phyloP scores from a whole-genome alignment of 106 monocot species.

The Iris macrosiphon region DNA sequence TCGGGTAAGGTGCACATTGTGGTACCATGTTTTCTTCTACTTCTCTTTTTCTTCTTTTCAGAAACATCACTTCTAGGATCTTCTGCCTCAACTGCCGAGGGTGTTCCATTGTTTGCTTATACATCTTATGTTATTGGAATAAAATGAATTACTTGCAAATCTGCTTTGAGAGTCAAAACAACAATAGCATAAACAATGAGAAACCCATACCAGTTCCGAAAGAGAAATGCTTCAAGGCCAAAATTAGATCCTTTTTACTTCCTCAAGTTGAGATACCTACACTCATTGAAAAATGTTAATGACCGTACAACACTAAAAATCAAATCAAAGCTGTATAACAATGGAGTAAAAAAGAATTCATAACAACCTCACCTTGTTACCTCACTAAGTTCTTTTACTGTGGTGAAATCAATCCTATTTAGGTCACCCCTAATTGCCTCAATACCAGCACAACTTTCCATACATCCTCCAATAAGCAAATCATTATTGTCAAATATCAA shows the following conservation, averaged over 20 bases:
- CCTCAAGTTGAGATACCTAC: conserved; percentile 55
- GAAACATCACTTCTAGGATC: conserved; percentile 2
- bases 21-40: conserved; percentile 22
- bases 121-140: not conserved
- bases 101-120: conserved; percentile 7
- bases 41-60: conserved; percentile 54
- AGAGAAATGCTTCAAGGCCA: conserved; percentile 40
- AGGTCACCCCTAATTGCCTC: conserved; percentile 37
- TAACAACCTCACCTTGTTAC: conserved; percentile 39
- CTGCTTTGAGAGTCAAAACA: not conserved
- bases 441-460: conserved; percentile 15
- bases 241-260: conserved; percentile 63
- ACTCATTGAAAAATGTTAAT: conserved; percentile 22
- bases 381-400: conserved; percentile 60
- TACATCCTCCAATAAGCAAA: conserved; percentile 25
- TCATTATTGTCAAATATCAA: not conserved
- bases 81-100: conserved; percentile 1
- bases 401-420: conserved; percentile 46
- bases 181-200: not conserved
- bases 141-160: not conserved
- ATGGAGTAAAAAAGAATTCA: not conserved
- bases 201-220: conserved; percentile 16
- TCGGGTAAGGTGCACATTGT: not conserved
- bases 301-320: conserved; percentile 2
- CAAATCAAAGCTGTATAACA: not conserved